Base-by-base conservation (phyloP, 352 stramenopile genomes). In the Phytophthora megakarya region DNA sequence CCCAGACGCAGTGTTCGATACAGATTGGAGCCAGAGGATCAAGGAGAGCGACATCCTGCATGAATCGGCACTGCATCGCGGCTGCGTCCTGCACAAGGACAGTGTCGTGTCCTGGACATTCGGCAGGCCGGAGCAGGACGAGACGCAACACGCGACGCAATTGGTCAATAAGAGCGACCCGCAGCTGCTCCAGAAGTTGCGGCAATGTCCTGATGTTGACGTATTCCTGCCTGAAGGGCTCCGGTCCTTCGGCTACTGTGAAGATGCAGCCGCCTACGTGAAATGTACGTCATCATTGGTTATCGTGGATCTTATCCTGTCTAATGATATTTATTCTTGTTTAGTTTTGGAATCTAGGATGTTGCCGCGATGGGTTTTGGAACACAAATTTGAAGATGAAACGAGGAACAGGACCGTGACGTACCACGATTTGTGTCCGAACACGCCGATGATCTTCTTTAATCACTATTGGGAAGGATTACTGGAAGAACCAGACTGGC, bases 221-320 rank as follows among this genome's bases (percentile, higher is more conserved):
- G 51, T 93, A n/a, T 91, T 85, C 68, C 53, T 88, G 16, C 78
- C 84, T 4, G 22, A 57, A 47, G 63, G 62, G 13, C 60, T 90
- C 23, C 75, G 82, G 3, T 68, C 50, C 23, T 72, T 84, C 40
- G 81, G 84, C 21, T 93, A 93, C 52, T 93, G 84, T 56, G 84
- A 93, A 61, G 84, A 93, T 47, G 76, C 71, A 0, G 67, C 70
- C 10, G 80, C 67, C 2, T 93, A 92, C 56, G 62, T 73, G 26
- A 89, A 90, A 44, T 88, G 78, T 89, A 66, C 45, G 74, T 78
- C n/a, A 12, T 28, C 7, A 33, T 16, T 16, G 19, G 40, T 26
- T 39, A 53, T 37, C 30, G 33, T 28, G 59, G 19, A 23, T 47
- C 5, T 37, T 30, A 11, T 25, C 16, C 19, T 59, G 23, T 25